A percentile compares a stretch with the other conserved stretches of the same genome.
Evolutionary conservation across 2,329 filamentous ascomycete genomes (phyloP).

Genomic region (Claviceps purpurea): DNA sequence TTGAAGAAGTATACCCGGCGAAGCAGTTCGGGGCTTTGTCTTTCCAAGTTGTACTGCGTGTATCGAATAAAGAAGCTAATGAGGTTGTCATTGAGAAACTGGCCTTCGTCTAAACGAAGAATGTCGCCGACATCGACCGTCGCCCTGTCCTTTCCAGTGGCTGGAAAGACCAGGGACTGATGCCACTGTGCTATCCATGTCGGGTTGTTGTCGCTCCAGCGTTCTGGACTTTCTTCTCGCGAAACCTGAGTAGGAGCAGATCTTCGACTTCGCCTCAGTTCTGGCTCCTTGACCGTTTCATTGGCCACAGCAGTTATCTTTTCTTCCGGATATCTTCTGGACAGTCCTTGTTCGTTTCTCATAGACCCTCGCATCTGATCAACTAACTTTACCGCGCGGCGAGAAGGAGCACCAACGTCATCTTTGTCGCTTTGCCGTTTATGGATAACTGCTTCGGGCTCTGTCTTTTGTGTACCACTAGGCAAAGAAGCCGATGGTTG

Average conservation of each 20-base stretch:
- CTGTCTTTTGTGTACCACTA: background rate
- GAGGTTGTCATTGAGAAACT: constrained; percentile 87
- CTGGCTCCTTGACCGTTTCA: constrained; percentile 5
- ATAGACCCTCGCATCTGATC: constrained; percentile 2
- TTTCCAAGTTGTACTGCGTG: constrained; percentile 47
- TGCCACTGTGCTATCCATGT: constrained; percentile 41
- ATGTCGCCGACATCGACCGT: constrained; percentile 63
- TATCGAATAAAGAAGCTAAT: constrained; percentile 78
- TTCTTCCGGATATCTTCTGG: background rate
- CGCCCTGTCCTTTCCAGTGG: constrained; percentile 43
- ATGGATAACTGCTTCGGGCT: background rate
- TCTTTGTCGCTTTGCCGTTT: background rate
- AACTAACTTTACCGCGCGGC: background rate
- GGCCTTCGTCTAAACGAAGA: constrained; percentile 61
- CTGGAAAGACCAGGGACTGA: constrained; percentile 48
- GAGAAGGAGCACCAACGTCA: background rate
- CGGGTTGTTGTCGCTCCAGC: constrained; percentile 39
- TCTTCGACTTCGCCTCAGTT: constrained; percentile 14
- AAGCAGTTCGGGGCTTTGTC: constrained; percentile 39
- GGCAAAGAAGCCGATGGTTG: background rate
- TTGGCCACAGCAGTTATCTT: background rate
- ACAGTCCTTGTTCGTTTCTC: background rate
- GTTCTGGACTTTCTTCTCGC: constrained; percentile 9
- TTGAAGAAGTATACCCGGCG: constrained; percentile 77
- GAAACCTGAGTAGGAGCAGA: constrained; percentile 7